Conservation (phyloP, 2,329 filamentous ascomycete species). For the Fusarium brevicatenulatum region DNA sequence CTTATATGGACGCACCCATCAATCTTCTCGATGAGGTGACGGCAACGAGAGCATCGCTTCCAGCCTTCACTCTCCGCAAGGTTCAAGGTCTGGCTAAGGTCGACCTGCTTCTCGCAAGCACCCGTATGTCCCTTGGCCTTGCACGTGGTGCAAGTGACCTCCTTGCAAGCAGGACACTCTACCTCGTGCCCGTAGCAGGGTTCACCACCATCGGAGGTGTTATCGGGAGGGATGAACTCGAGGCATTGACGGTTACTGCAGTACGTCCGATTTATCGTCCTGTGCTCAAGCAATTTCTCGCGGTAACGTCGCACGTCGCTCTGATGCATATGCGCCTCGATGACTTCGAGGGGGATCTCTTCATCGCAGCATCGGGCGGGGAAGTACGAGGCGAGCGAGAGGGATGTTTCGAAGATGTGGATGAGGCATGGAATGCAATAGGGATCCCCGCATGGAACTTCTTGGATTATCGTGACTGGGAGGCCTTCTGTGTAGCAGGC, state of each 20-base stretch:
- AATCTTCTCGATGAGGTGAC: slow-evolving; percentile 56
- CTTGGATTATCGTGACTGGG: too few species aligned
- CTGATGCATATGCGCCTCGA: slow-evolving; percentile 49
- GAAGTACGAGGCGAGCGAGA: slow-evolving; percentile 61
- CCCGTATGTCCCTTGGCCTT: slow-evolving; percentile 57
- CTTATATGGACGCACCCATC: slow-evolving; percentile 66
- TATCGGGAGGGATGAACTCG: slow-evolving; percentile 54
- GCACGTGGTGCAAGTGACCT: slow-evolving; percentile 58
- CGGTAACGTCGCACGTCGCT: background rate
- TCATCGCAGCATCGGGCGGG: slow-evolving; percentile 63
- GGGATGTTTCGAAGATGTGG: slow-evolving; percentile 52
- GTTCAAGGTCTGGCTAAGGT: slow-evolving; percentile 51
- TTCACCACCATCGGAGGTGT: background rate
- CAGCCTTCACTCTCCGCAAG: slow-evolving; percentile 56
- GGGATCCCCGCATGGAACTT: slow-evolving; percentile 53
- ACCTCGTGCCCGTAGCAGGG: background rate
- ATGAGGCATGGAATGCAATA: slow-evolving; percentile 63
- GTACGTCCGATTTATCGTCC: slow-evolving; percentile 56
- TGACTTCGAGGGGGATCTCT: slow-evolving; percentile 50
- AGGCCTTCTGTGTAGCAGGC: too few species aligned
- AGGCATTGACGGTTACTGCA: slow-evolving; percentile 58
- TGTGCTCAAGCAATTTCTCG: background rate
- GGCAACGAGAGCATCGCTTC: slow-evolving; percentile 60
- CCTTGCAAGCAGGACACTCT: background rate
- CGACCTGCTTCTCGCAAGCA: slow-evolving; percentile 58